A percentile compares a stretch with the other conserved stretches of the same genome.
phyloP scores from a whole-genome alignment of 345 rosid genomes.

The Erucastrum elatum region DNA sequence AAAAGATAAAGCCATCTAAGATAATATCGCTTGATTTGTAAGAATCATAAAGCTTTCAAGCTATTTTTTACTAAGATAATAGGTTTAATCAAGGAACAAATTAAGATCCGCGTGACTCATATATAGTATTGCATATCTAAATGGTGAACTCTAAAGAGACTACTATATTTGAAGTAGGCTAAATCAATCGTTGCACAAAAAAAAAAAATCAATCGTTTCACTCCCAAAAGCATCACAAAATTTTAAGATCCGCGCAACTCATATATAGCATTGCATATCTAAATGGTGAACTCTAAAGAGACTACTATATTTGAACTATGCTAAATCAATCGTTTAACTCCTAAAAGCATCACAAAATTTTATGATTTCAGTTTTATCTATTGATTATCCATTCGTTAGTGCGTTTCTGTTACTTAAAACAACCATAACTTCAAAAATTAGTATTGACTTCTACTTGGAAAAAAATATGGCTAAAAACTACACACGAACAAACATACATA shows the following conservation, averaged over 20 bases:
- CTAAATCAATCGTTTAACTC: background rate
- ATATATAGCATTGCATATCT: background rate
- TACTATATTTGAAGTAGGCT: background rate
- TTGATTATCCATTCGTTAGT: slow-evolving; percentile 13
- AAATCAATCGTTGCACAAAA: background rate
- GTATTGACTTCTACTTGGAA: background rate
- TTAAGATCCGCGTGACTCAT: background rate
- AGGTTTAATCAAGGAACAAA: slow-evolving; percentile 11
- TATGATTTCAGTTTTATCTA: background rate
- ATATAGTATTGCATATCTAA: background rate
- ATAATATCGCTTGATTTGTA: slow-evolving; percentile 17
- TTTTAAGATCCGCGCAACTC: background rate
- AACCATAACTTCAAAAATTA: slow-evolving; percentile 4
- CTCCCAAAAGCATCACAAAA: background rate
- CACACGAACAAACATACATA: slow-evolving; percentile 18
- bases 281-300: slow-evolving; percentile 4
- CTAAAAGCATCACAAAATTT: background rate
- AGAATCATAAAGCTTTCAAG: slow-evolving; percentile 12
- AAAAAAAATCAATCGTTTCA: background rate
- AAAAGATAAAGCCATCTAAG: slow-evolving; percentile 2
- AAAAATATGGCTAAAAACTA: background rate
- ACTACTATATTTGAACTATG: background rate
- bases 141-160: slow-evolving; percentile 1
- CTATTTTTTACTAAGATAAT: slow-evolving; percentile 5
- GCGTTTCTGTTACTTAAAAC: slow-evolving; percentile 1